These are phyloP conservation scores for Trametes cinnabarina DNA, from an alignment of 768 basidiomycete genomes.

Conservation along the genomic window DNA sequence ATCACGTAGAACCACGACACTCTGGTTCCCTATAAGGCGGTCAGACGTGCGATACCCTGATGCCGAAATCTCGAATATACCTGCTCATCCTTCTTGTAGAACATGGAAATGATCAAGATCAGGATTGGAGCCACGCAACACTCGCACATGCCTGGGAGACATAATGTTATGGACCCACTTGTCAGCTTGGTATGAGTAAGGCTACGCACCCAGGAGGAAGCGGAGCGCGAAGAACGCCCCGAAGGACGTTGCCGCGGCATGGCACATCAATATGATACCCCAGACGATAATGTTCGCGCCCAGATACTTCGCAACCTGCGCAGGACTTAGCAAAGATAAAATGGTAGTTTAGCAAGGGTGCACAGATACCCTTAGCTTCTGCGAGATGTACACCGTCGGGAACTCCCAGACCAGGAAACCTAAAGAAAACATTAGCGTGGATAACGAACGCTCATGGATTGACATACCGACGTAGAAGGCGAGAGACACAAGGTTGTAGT, in stretches of 20 bases:
- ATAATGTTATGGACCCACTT: too few species aligned
- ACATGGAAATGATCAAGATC: slow-evolving; percentile 63
- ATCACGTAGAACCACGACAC: slow-evolving; percentile 69
- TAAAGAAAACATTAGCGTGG: slow-evolving; percentile 16
- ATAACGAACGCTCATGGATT: too few species aligned
- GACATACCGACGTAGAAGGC: slow-evolving; percentile 58
- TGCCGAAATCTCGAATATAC: slow-evolving; percentile 21
- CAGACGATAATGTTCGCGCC: slow-evolving; percentile 60
- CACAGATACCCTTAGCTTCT: slow-evolving; percentile 41
- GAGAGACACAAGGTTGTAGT: slow-evolving; percentile 62
- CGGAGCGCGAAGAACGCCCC: slow-evolving; percentile 62
- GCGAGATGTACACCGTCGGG: slow-evolving; percentile 63
- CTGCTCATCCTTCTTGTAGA: slow-evolving; percentile 69
- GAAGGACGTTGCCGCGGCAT: slow-evolving; percentile 55
- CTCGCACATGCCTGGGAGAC: slow-evolving; percentile 66
- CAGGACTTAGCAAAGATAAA: neutral
- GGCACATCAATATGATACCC: slow-evolving; percentile 60
- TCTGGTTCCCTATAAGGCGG: slow-evolving; percentile 43
- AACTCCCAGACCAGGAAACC: slow-evolving; percentile 63
- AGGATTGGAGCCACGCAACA: slow-evolving; percentile 62
- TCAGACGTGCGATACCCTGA: neutral
- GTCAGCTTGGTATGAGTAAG: neutral
- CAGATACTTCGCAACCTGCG: slow-evolving; percentile 46
- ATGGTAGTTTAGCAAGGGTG: neutral
- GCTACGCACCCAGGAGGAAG: slow-evolving; percentile 50